Percentiles rank a stretch among this genome's conserved stretches.
Evolutionary conservation across 306 rosid species (phyloP).

Genomic region (Castanopsis chinensis): DNA sequence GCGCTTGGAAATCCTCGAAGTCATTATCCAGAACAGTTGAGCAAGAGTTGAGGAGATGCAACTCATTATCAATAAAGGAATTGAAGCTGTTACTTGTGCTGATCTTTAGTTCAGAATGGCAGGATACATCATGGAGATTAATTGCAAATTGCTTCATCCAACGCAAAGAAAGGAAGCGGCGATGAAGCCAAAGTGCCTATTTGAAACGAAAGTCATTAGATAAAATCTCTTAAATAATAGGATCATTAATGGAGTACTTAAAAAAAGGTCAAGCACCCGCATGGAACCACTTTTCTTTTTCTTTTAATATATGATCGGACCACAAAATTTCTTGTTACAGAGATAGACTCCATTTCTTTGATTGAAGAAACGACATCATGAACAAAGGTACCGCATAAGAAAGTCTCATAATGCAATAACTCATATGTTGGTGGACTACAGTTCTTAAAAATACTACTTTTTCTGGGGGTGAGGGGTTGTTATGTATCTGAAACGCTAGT

Average conservation of each 20-base stretch:
- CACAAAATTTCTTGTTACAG: neutral
- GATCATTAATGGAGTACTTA: neutral
- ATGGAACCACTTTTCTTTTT: neutral
- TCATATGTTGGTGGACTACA: neutral
- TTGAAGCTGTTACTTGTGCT: slow-evolving; percentile 23
- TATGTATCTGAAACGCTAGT: no score
- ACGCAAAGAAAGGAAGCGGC: slow-evolving; percentile 68
- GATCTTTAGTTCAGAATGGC: slow-evolving; percentile 27
- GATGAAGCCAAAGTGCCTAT: slow-evolving; percentile 96
- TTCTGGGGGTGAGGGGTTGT: no score
- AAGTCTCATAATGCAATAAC: neutral
- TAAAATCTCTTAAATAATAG: neutral
- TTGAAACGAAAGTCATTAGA: slow-evolving; percentile 4
- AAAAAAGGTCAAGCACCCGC: neutral
- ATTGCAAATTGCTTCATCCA: slow-evolving; percentile 48
- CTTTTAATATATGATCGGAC: neutral
- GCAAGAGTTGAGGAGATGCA: slow-evolving; percentile 52
- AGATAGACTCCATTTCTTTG: neutral
- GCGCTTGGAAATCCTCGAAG: slow-evolving; percentile 73
- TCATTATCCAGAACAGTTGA: slow-evolving; percentile 42
- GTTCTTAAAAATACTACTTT: no score
- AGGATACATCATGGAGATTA: slow-evolving; percentile 20
- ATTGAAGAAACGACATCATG: neutral
- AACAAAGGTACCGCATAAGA: neutral
- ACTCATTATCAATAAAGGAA: slow-evolving; percentile 51